Evolutionary conservation across 257 asterid species (phyloP).

Genomic region (Thymus quinquecostatus): DNA sequence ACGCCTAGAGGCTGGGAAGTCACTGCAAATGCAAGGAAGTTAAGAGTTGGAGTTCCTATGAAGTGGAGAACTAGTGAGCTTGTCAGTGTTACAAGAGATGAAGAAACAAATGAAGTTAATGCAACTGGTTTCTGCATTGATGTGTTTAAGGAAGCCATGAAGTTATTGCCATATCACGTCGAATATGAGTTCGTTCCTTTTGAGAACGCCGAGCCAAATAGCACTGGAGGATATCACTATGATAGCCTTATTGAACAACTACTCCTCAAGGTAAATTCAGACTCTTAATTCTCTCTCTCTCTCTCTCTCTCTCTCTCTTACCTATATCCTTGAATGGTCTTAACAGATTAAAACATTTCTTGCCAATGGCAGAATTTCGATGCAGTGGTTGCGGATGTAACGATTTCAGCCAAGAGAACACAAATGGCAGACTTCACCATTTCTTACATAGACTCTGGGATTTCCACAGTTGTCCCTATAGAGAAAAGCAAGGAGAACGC

Average conservation of each 20-base stretch:
- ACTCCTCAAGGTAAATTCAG: conserved; percentile 28
- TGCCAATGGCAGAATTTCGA: conserved; percentile 20
- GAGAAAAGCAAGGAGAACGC: conserved; percentile 30
- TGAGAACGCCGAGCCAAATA: not conserved
- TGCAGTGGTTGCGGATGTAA: conserved; percentile 49
- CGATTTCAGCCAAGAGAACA: conserved; percentile 41
- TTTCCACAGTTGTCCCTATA: conserved; percentile 39
- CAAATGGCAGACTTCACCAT: conserved; percentile 43
- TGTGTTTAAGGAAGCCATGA: conserved; percentile 44
- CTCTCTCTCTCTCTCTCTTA: not conserved
- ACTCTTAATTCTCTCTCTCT: not conserved
- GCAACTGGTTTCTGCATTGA: conserved; percentile 52
- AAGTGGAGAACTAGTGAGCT: conserved; percentile 43
- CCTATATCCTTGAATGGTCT: not conserved
- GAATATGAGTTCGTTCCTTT: conserved; percentile 37
- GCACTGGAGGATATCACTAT: conserved; percentile 35
- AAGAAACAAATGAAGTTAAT: conserved; percentile 27
- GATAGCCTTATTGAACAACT: conserved; percentile 42
- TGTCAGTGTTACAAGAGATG: conserved; percentile 37
- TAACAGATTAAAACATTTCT: not conserved
- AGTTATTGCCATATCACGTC: conserved; percentile 42
- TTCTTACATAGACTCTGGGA: conserved; percentile 47
- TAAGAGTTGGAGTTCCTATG: conserved; percentile 47
- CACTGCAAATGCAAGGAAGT: conserved; percentile 39
- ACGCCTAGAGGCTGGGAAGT: conserved; percentile 49